These are phyloP conservation scores for Microcera coccophila DNA, from an alignment of 2,329 filamentous ascomycete species.

Conservation along the genomic window DNA sequence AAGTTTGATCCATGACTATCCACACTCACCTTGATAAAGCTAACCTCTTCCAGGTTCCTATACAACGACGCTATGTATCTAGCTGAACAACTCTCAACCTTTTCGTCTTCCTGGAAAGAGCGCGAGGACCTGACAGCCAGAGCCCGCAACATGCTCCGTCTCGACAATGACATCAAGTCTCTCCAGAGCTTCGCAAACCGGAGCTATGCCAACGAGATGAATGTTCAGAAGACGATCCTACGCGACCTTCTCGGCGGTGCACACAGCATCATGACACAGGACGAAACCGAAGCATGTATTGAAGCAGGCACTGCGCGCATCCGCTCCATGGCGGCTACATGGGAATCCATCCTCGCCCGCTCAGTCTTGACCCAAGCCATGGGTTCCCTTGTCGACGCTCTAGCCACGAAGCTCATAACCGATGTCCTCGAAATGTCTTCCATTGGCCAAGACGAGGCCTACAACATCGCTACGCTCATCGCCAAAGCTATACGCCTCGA, in stretches of 20 bases:
- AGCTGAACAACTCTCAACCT: slow-evolving; percentile 51
- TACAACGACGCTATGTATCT: slow-evolving; percentile 67
- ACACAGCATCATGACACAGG: slow-evolving; percentile 57
- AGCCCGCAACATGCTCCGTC: slow-evolving; percentile 51
- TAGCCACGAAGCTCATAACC: slow-evolving; percentile 55
- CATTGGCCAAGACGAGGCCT: slow-evolving; percentile 62
- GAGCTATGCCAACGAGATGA: slow-evolving; percentile 59
- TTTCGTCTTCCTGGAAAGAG: slow-evolving; percentile 49
- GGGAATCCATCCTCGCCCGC: slow-evolving; percentile 55
- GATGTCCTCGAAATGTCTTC: slow-evolving; percentile 60
- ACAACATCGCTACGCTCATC: slow-evolving; percentile 57
- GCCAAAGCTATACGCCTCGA: slow-evolving; percentile 55
- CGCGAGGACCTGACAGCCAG: slow-evolving; percentile 49
- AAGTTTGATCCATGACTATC: slow-evolving; percentile 22
- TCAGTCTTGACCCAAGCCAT: slow-evolving; percentile 62
- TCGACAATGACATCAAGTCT: slow-evolving; percentile 58
- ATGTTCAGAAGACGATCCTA: slow-evolving; percentile 57
- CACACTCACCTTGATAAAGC: background rate
- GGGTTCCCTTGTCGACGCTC: slow-evolving; percentile 55
- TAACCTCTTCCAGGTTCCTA: slow-evolving; percentile 47
- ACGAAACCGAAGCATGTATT: slow-evolving; percentile 50
- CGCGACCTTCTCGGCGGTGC: slow-evolving; percentile 58
- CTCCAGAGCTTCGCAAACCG: slow-evolving; percentile 58
- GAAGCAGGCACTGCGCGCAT: slow-evolving; percentile 52
- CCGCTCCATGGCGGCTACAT: slow-evolving; percentile 50